Percentiles rank a stretch among this genome's conserved stretches.
Evolutionary conservation across 2,329 filamentous ascomycete species (phyloP).

Genomic region (Aspergillus sp.): DNA sequence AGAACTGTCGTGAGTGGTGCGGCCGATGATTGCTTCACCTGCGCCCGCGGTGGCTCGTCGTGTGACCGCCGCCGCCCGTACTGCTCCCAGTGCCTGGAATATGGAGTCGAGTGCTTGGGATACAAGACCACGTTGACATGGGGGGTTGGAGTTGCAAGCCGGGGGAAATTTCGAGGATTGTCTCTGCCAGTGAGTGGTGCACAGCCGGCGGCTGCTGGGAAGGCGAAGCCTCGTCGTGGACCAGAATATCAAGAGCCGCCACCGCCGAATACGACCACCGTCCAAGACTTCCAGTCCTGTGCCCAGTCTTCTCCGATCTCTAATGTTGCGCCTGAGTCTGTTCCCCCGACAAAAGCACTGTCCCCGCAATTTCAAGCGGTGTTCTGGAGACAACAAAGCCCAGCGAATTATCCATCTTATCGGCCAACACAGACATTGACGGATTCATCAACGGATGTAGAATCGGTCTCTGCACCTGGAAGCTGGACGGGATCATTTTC

Average conservation of each 20-base stretch:
- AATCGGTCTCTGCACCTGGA: not conserved
- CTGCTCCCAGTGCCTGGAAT: conserved; percentile 89
- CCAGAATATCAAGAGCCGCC: not conserved
- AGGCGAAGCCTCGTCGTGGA: conserved; percentile 14
- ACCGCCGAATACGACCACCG: not conserved
- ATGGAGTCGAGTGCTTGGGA: conserved; percentile 88
- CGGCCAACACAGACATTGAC: not conserved
- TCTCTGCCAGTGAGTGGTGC: conserved; percentile 65
- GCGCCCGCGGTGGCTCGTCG: conserved; percentile 76
- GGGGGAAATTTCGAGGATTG: conserved; percentile 88
- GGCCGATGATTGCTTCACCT: conserved; percentile 92
- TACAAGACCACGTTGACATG: conserved; percentile 97
- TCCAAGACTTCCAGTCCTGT: not conserved
- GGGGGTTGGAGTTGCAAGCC: conserved; percentile 92
- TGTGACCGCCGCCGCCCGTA: conserved; percentile 92
- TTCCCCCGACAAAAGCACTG: not conserved
- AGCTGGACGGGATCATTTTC: not conserved
- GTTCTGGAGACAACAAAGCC: not conserved
- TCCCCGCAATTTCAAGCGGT: not conserved
- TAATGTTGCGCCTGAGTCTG: conserved; percentile 13
- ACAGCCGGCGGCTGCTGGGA: conserved; percentile 33
- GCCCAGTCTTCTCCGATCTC: conserved; percentile 4
- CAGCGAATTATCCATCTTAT: not conserved
- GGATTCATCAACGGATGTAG: not conserved
- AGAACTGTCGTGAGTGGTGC: conserved; percentile 85